Evolutionary conservation across 2,329 filamentous ascomycete genomes (phyloP).

Genomic region (Microdochium paspali): DNA sequence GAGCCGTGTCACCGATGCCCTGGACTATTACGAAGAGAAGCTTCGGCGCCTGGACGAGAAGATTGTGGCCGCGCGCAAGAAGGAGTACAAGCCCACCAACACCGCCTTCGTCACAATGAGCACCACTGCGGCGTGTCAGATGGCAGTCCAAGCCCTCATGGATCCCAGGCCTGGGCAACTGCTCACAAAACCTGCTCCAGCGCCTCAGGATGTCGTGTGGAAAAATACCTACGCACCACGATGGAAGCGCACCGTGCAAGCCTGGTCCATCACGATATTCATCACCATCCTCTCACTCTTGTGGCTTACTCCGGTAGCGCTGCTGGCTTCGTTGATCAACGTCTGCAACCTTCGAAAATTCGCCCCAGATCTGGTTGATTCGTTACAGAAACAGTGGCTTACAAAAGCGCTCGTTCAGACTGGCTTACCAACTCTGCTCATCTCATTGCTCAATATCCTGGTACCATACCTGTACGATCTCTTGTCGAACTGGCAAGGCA

Average conservation of each 20-base stretch:
- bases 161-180: constrained; percentile 83
- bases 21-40: constrained; percentile 88
- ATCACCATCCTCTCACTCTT: constrained; percentile 78
- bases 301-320: constrained; percentile 77
- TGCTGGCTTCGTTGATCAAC: constrained; percentile 71
- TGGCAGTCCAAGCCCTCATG: constrained; percentile 90
- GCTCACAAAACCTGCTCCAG: constrained; percentile 75
- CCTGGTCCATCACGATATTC: constrained; percentile 75
- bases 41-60: constrained; percentile 69
- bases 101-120: constrained; percentile 97
- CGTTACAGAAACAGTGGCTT: constrained; percentile 59
- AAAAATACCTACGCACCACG: constrained; percentile 80
- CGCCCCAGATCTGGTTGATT: constrained; percentile 58
- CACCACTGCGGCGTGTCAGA: constrained; percentile 83
- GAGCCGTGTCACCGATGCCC: constrained; percentile 71
- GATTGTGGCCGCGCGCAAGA: constrained; percentile 60
- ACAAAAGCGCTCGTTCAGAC: constrained; percentile 74
- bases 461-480: constrained; percentile 95
- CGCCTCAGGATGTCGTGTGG: constrained; percentile 92
- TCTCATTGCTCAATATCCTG: constrained; percentile 79
- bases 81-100: constrained; percentile 68
- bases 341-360: constrained; percentile 69
- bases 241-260: constrained; percentile 61
- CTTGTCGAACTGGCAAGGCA: constrained; percentile 83
- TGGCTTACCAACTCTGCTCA: constrained; percentile 73